Evolutionary conservation across 345 rosid species (phyloP).

Genomic region (Jatropha curcas): DNA sequence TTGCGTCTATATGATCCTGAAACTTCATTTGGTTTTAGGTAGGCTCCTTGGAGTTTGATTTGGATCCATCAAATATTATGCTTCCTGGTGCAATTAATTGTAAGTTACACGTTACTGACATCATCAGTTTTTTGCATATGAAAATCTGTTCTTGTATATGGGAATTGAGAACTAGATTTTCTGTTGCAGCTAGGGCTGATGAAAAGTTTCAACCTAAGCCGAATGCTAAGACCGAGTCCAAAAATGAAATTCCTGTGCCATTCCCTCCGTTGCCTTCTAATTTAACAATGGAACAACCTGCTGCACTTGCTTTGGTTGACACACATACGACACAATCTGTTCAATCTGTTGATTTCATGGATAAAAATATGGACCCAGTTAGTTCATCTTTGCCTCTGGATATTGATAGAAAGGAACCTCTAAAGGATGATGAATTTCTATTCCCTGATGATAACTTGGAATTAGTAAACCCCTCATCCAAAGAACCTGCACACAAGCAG

Average conservation of each 20-base stretch:
- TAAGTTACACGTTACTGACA: too few relatives aligned
- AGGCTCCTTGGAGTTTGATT: conserved; percentile 1
- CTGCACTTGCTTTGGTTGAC: background rate
- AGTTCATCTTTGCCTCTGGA: background rate
- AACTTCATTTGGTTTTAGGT: background rate
- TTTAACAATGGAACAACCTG: background rate
- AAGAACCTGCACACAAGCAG: background rate
- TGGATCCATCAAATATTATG: background rate
- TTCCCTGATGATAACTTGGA: background rate
- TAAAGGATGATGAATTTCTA: background rate
- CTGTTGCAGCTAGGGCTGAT: too few relatives aligned
- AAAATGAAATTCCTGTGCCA: too few relatives aligned
- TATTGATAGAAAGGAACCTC: background rate
- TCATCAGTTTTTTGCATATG: too few relatives aligned
- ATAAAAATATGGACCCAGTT: background rate
- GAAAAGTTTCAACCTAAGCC: too few relatives aligned
- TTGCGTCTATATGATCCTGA: background rate
- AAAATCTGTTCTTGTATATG: too few relatives aligned
- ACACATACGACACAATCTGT: background rate
- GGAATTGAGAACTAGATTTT: too few relatives aligned
- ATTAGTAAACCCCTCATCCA: background rate
- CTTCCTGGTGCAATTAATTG: background rate
- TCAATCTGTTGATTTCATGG: background rate
- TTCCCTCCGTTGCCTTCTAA: background rate
- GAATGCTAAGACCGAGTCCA: too few relatives aligned